Conservation (phyloP, 176 grass and related monocot species). For the Hyparrhenia diplandra region DNA sequence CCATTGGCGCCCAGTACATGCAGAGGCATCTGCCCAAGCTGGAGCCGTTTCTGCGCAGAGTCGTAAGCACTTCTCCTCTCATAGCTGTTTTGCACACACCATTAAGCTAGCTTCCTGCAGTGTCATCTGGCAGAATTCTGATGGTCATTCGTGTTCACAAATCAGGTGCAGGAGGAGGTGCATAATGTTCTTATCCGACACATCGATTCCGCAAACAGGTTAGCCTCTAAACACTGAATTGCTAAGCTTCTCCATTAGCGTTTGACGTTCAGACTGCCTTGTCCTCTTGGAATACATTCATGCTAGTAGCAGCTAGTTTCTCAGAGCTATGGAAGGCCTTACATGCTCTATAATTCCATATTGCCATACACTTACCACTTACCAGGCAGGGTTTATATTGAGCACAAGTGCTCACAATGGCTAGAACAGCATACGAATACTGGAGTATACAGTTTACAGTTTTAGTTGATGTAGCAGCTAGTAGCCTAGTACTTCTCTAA, state of each 20-base stretch:
- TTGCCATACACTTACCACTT: background rate
- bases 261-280: too few species aligned
- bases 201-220: conserved; percentile 50
- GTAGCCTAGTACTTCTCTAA: too few species aligned
- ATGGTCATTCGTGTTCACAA: background rate
- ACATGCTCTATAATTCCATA: background rate
- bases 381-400: background rate
- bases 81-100: background rate
- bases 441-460: too few species aligned
- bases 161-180: conserved; percentile 44
- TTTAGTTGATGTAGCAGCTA: too few species aligned
- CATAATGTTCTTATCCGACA: conserved; percentile 70
- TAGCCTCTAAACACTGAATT: background rate
- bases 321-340: background rate
- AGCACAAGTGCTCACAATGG: background rate
- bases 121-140: background rate
- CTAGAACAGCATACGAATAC: too few species aligned
- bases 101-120: too few species aligned
- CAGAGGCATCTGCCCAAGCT: conserved; percentile 71
- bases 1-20: conserved; percentile 80
- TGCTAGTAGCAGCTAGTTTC: background rate
- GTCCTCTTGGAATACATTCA: background rate
- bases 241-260: too few species aligned
- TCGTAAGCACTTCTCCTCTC: conserved; percentile 44
- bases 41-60: conserved; percentile 75